phyloP scores from a whole-genome alignment of 2,329 filamentous ascomycete genomes.

The Hypoxylon sp. region DNA sequence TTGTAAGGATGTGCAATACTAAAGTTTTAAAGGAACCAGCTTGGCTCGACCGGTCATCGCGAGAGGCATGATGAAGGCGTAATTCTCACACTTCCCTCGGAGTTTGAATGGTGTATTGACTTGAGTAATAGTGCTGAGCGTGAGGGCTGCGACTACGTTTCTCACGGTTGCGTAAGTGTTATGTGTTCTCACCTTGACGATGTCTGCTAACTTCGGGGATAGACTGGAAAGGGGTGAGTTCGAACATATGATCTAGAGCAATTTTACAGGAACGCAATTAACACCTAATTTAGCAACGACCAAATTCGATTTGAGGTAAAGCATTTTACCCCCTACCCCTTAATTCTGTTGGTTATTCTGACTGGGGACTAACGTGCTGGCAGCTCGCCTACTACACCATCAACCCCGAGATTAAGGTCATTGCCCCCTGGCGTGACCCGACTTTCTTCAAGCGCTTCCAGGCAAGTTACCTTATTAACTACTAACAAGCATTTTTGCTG shows the following conservation, averaged over 20 bases:
- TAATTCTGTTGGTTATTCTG: not conserved
- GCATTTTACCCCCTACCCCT: not conserved
- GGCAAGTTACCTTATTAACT: not conserved
- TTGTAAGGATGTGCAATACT: constrained; percentile 58
- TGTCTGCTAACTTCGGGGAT: constrained; percentile 8
- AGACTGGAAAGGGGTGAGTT: constrained; percentile 24
- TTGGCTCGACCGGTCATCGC: constrained; percentile 80
- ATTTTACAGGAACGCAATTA: not conserved
- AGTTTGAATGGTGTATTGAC: not conserved
- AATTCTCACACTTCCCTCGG: not conserved
- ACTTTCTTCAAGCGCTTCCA: constrained; percentile 23
- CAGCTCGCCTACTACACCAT: constrained; percentile 53
- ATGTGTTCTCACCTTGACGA: not conserved
- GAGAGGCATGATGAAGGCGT: constrained; percentile 8
- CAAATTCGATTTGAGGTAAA: constrained; percentile 27
- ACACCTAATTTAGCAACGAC: constrained; percentile 26
- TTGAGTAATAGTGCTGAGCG: constrained; percentile 50
- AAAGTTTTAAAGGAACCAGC: constrained; percentile 65
- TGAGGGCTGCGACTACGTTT: constrained; percentile 59
- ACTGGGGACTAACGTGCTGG: not conserved
- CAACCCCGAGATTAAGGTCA: constrained; percentile 59
- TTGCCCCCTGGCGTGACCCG: constrained; percentile 77
- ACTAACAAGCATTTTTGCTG: not conserved
- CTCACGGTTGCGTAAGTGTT: constrained; percentile 35
- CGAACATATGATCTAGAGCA: not conserved